Percentiles rank a stretch among this genome's conserved stretches.
phyloP scores from a whole-genome alignment of 2,329 filamentous ascomycete genomes.

The Tympanopsis confertula region DNA sequence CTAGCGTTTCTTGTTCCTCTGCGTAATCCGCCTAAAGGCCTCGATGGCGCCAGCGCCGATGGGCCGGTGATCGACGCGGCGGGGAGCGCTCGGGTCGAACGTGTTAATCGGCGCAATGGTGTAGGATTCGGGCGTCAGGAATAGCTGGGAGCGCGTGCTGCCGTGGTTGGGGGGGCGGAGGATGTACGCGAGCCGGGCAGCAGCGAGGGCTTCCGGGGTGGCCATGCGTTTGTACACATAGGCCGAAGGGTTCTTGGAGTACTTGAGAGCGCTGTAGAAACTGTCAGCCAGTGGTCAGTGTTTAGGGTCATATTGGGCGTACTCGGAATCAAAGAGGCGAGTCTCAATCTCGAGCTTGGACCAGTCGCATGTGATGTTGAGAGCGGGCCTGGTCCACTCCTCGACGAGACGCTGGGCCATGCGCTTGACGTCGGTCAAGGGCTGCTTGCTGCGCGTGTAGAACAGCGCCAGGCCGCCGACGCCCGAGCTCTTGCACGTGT shows the following conservation, averaged over 20 bases:
- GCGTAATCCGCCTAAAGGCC: constrained; percentile 54
- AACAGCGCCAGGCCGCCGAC: not conserved
- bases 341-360: not conserved
- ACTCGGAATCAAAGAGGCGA: not conserved
- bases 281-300: too few species aligned
- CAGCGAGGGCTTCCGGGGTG: constrained; percentile 13
- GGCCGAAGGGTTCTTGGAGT: too few species aligned
- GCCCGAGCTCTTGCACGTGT: not conserved
- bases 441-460: not conserved
- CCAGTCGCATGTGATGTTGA: not conserved
- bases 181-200: constrained; percentile 43
- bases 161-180: constrained; percentile 40
- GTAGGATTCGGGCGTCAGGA: constrained; percentile 42
- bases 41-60: constrained; percentile 53
- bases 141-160: constrained; percentile 43
- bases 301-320: too few species aligned
- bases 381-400: not conserved
- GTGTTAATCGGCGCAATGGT: constrained; percentile 50
- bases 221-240: too few species aligned
- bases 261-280: too few species aligned
- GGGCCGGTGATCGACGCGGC: constrained; percentile 40
- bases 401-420: not conserved
- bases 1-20: constrained; percentile 43
- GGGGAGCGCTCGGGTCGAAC: constrained; percentile 34
- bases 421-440: not conserved